A percentile compares a stretch with the other conserved stretches of the same genome.
phyloP scores from a whole-genome alignment of 2,329 filamentous ascomycete species.

The Thermoascus crustaceus region DNA sequence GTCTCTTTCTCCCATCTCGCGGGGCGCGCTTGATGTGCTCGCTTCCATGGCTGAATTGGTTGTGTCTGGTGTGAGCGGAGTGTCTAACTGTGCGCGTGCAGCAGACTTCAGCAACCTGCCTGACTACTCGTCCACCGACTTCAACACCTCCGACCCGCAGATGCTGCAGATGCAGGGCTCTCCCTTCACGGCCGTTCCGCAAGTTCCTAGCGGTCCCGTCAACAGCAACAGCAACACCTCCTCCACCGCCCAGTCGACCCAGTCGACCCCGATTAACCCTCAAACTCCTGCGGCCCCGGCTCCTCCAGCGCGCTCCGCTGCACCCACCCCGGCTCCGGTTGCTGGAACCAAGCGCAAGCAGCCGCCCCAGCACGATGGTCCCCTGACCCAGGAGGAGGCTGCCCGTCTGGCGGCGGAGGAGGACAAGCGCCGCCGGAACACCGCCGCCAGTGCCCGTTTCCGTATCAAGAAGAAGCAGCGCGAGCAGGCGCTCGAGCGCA shows the following conservation, averaged over 20 bases:
- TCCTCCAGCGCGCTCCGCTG: constrained; percentile 6
- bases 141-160: constrained; percentile 20
- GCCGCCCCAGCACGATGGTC: constrained; percentile 24
- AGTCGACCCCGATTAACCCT: constrained; percentile 10
- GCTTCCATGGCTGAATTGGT: too few relatives aligned
- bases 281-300: constrained; percentile 9
- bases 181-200: constrained; percentile 13
- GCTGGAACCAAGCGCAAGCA: constrained; percentile 30
- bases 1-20: not conserved
- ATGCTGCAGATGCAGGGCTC: constrained; percentile 17
- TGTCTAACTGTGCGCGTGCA: constrained; percentile 8
- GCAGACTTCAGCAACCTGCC: constrained; percentile 26
- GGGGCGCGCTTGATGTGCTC: not conserved
- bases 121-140: constrained; percentile 21
- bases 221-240: not conserved
- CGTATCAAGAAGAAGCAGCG: constrained; percentile 94
- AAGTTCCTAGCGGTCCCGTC: too few relatives aligned
- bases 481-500: constrained; percentile 74
- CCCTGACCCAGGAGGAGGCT: constrained; percentile 57
- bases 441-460: constrained; percentile 80
- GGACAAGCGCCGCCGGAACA: constrained; percentile 83
- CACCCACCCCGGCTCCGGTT: constrained; percentile 10
- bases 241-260: constrained; percentile 8
- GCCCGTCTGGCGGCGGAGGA: constrained; percentile 72
- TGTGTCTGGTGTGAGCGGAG: not conserved